phyloP scores from a whole-genome alignment of 2,329 filamentous ascomycete genomes.

The Xylariomycetidae sp. region DNA sequence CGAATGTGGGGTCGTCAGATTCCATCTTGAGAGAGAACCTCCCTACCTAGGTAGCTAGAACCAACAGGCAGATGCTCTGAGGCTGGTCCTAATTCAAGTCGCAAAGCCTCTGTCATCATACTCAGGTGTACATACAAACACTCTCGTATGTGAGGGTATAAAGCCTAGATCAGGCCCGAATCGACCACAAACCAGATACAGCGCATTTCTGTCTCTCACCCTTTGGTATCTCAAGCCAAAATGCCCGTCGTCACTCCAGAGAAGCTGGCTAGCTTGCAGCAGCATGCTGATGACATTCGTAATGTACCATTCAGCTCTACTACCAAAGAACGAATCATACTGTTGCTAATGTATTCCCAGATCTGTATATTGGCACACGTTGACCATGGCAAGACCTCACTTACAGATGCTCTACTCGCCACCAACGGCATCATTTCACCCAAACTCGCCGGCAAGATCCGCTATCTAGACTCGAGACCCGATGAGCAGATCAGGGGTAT shows the following conservation, averaged over 20 bases:
- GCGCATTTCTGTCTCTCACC: neutral
- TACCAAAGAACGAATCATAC: conserved; percentile 15
- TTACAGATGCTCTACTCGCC: conserved; percentile 92
- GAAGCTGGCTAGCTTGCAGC: conserved; percentile 85
- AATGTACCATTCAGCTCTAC: too few relatives aligned
- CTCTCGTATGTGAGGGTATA: neutral
- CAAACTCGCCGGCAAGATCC: conserved; percentile 94
- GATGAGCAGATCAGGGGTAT: conserved; percentile 96
- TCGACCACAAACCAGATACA: neutral
- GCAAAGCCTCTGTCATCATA: too few relatives aligned
- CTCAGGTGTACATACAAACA: too few relatives aligned
- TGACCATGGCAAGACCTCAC: conserved; percentile 96
- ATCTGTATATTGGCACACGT: conserved; percentile 96
- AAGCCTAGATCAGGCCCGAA: neutral
- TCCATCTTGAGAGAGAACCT: too few relatives aligned
- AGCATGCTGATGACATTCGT: conserved; percentile 80
- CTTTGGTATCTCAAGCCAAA: conserved; percentile 22
- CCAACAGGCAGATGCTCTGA: too few relatives aligned
- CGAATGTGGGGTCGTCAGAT: too few relatives aligned
- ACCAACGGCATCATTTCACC: conserved; percentile 99
- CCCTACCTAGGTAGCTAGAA: too few relatives aligned
- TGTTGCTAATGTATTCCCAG: conserved; percentile 41
- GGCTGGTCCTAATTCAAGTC: too few relatives aligned
- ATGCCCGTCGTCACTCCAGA: conserved; percentile 94
- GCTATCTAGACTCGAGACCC: conserved; percentile 91